These are phyloP conservation scores for Botrytis hyacinthi DNA, from an alignment of 2,329 filamentous ascomycete species.

Conservation along the genomic window DNA sequence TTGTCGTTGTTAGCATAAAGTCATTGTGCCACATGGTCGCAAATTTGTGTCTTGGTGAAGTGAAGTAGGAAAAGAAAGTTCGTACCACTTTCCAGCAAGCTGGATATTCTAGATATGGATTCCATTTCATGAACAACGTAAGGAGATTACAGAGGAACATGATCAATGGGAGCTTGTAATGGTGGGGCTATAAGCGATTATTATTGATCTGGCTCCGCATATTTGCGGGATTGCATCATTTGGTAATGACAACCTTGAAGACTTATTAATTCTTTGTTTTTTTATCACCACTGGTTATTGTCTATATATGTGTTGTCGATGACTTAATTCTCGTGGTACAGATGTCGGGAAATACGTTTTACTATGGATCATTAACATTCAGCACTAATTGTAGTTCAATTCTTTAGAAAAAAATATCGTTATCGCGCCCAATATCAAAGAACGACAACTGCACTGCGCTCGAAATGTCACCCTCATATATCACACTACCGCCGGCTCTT, in stretches of 20 bases:
- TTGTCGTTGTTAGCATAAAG: slow-evolving; percentile 25
- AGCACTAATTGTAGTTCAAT: slow-evolving; percentile 31
- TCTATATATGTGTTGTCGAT: background rate
- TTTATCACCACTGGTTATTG: background rate
- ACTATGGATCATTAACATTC: slow-evolving; percentile 28
- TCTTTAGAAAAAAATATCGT: background rate
- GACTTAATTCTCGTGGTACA: background rate
- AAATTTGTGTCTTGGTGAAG: background rate
- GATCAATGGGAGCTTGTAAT: slow-evolving; percentile 27
- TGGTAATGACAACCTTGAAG: slow-evolving; percentile 1
- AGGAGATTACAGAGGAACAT: slow-evolving; percentile 29
- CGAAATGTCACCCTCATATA: slow-evolving; percentile 36
- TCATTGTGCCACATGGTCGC: slow-evolving; percentile 19
- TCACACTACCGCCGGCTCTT: slow-evolving; percentile 52
- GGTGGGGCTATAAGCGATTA: slow-evolving; percentile 35
- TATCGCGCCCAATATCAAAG: background rate
- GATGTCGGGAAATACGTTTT: background rate
- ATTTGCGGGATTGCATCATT: slow-evolving; percentile 19
- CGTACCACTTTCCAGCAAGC: slow-evolving; percentile 89
- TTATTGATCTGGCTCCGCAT: slow-evolving; percentile 20
- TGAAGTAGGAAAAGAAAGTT: slow-evolving; percentile 18
- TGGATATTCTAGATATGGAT: slow-evolving; percentile 91
- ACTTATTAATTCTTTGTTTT: background rate
- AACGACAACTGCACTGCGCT: background rate
- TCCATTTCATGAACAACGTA: slow-evolving; percentile 67